Base-by-base conservation (phyloP, 2,329 filamentous ascomycete species). In the Stagonosporopsis chrysanthemi region DNA sequence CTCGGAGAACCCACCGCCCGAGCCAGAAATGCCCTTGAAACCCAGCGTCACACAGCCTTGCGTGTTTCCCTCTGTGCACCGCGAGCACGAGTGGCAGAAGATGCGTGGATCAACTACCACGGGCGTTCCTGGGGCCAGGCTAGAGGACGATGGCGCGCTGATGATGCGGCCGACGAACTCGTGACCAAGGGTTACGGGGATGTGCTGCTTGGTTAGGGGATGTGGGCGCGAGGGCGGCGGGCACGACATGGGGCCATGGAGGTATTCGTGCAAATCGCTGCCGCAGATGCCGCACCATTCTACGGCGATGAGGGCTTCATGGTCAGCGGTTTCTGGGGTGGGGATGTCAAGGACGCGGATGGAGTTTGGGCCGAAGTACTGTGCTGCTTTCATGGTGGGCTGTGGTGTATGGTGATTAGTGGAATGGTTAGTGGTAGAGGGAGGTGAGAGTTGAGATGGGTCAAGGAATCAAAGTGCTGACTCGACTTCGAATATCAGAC, bases 201-300 rank as follows among this genome's bases (percentile, higher is more conserved):
- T 47, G 17, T 49, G 41, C 15, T 64, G 56, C 28, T 57, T 42
- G 8, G 70, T 71, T 8, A 61, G 14, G 5, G 65, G 58, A 45
- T 73, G 69, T 14, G 69, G 66, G 14, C 48, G 55, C 11, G 62
- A 64, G 26, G 24, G 61, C 58, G 29, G 65, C 53, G 36, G 36
- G 36, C 12, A 59, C n/a, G 49, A 48, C 26, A 42, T 31, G 17
- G 46, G 46, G 0, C 70, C 69, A 14, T 66, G 61, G 22, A 70
- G 62, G 38, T 69, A 73, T 29, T 74, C 68, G 38, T 72, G 66
- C 2, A 74, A 48, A 50, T 73, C 71, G 12, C 55, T 64, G 8
- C 72, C 71, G 46, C 71, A 74, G 23, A 74, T 75, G 15, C 69
- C 70, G 44, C 66, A 66, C 69, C 66, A 73, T 36, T 70, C 67